Conservation (phyloP, 1,139 yeast genomes). For the Nadsonia commutata region DNA sequence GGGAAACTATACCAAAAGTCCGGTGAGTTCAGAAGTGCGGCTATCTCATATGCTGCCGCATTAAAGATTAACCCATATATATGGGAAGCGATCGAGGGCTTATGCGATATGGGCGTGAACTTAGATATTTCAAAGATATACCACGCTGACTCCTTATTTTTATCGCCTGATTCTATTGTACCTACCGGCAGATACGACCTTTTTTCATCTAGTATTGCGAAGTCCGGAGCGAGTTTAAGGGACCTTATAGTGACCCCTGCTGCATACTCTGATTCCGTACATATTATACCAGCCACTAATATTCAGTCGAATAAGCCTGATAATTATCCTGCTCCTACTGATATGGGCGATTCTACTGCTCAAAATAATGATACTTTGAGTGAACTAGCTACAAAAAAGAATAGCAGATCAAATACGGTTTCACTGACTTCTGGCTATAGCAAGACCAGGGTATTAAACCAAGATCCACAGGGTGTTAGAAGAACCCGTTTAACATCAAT, state of each 20-base stretch:
- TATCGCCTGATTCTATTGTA: conserved; percentile 4
- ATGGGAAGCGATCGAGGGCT: conserved; percentile 74
- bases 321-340: not conserved
- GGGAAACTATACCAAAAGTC: conserved; percentile 52
- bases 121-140: conserved; percentile 49
- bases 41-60: conserved; percentile 53
- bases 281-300: too few relatives aligned
- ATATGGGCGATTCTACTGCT: not conserved
- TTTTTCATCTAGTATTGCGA: not conserved
- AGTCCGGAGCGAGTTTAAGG: conserved; percentile 2
- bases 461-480: not conserved
- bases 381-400: not conserved
- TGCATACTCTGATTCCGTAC: not conserved
- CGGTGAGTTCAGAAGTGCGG: conserved; percentile 52
- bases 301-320: not conserved
- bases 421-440: not conserved
- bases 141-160: conserved; percentile 18
- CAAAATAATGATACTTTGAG: not conserved
- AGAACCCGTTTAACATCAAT: conserved; percentile 1
- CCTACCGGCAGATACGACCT: conserved; percentile 4
- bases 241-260: not conserved
- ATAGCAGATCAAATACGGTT: not conserved
- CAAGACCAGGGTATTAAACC: not conserved
- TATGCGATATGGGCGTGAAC: conserved; percentile 45
- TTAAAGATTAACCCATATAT: conserved; percentile 61